A percentile compares a stretch with the other conserved stretches of the same genome.
These are phyloP conservation scores for Pseudopithomyces chartarum DNA, from an alignment of 2,329 filamentous ascomycete species.

Conservation along the genomic window DNA sequence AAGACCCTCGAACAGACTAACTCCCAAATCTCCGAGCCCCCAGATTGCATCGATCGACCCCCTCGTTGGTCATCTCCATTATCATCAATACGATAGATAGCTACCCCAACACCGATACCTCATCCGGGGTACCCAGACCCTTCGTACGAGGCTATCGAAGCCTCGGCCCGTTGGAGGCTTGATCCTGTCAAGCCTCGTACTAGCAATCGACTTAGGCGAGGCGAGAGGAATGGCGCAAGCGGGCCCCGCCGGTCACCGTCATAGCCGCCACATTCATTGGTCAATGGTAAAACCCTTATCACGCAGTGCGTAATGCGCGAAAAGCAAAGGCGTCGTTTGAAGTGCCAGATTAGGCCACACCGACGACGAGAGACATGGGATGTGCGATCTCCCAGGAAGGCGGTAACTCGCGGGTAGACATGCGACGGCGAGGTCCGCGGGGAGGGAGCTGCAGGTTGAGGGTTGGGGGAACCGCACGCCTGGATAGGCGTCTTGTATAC, in stretches of 20 bases:
- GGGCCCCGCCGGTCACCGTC: background rate
- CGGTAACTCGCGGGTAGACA: background rate
- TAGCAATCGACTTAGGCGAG: background rate
- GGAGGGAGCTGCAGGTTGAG: too few relatives aligned
- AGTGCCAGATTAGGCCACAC: background rate
- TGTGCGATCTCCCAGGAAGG: background rate
- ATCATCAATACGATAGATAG: too few relatives aligned
- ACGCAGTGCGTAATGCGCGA: background rate
- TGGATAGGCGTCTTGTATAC: too few relatives aligned
- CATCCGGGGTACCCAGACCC: background rate
- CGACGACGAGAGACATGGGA: background rate
- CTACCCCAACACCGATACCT: too few relatives aligned
- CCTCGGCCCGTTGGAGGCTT: background rate
- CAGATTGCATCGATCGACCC: too few relatives aligned
- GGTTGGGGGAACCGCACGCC: too few relatives aligned
- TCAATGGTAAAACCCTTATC: background rate
- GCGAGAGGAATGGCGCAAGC: background rate
- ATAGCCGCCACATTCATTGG: background rate
- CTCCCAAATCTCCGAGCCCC: too few relatives aligned
- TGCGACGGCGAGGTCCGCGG: too few relatives aligned
- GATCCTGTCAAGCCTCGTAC: background rate
- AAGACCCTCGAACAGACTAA: too few relatives aligned
- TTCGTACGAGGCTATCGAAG: background rate
- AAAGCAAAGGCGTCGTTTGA: background rate
- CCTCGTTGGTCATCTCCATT: too few relatives aligned